phyloP scores from a whole-genome alignment of 1,284 basidiomycete genomes.

The Marasmius oreades region DNA sequence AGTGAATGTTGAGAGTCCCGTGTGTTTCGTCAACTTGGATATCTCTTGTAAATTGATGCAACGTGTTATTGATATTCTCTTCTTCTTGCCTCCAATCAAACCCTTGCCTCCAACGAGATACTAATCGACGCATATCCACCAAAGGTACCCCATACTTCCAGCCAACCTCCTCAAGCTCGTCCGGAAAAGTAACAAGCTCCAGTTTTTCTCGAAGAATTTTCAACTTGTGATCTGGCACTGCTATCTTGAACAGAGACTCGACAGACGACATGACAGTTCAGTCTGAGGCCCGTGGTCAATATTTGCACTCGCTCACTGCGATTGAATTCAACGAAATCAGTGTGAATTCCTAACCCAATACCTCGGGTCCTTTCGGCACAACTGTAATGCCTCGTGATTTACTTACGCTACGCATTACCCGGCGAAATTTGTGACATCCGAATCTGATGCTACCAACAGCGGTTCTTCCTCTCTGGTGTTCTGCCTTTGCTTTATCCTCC shows the following conservation, averaged over 20 bases:
- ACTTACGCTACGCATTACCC: too few relatives aligned
- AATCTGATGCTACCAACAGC: too few relatives aligned
- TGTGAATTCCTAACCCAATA: too few relatives aligned
- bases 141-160: constrained; percentile 47
- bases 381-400: too few relatives aligned
- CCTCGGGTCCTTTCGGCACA: too few relatives aligned
- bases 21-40: constrained; percentile 37
- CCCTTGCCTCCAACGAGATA: constrained; percentile 38
- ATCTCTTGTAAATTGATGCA: constrained; percentile 45
- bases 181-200: constrained; percentile 37
- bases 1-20: constrained; percentile 43
- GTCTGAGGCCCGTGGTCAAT: too few relatives aligned
- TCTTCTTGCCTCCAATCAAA: constrained; percentile 48
- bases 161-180: constrained; percentile 42
- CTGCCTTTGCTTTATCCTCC: not conserved
- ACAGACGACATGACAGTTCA: not conserved
- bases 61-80: constrained; percentile 36
- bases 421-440: too few relatives aligned
- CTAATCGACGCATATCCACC: constrained; percentile 39
- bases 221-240: constrained; percentile 35
- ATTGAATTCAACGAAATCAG: too few relatives aligned
- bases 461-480: too few relatives aligned
- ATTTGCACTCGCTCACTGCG: not conserved
- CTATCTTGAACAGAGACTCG: constrained; percentile 34
- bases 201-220: constrained; percentile 36